Base-by-base conservation (phyloP, 306 rosid species). In the Senna tora region DNA sequence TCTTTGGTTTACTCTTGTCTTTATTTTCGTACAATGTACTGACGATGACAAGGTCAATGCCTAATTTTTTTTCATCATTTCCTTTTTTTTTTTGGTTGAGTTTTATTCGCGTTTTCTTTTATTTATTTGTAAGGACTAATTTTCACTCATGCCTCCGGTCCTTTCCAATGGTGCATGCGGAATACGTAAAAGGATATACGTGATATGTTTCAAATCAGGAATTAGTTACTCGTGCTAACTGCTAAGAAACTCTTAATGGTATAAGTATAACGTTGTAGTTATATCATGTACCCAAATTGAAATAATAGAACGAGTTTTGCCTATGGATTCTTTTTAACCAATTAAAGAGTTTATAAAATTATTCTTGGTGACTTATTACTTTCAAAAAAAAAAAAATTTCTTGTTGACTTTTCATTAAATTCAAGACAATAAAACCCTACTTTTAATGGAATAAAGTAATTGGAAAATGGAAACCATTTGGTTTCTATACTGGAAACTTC, bases 111-210 rank as follows among this genome's bases (percentile, higher is more conserved):
- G 67, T 62, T 60, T 53, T 53, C 6, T 53, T 15, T 14, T 21
- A 7, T 21, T 20, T 53, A 53, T 4, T 6, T 21, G 9, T 4
- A 22, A 53, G 5, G 33, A 10, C 59, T 53, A 9, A 19, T 25
- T 25, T 25, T 25, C 30, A 28, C 9, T 21, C 10, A 28, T 16
- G 77, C 62, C 43, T 70, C 11, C 16, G 43, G 65, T 62, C 21
- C 43, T 53, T 33, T 42, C 12, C 25, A 5, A 5, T 30, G 30
- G 38, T 50, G 6, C 30, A 25, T 21, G 16, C 22, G 54, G 61
- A 56, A 55, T 28, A 65, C 7, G 50, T 52, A 41, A 42, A 9
- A 21, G 39, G 19, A 16, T 55, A 68, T 57, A 72, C 57, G 53
- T 30, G 17, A 14, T 49, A 19, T 47, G 38, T 7, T 2, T 58